Evolutionary conservation across 2,329 filamentous ascomycete species (phyloP), one percentile per base, ranked within the genome.

Genomic region (Pseudodiploospora longispora): DNA sequence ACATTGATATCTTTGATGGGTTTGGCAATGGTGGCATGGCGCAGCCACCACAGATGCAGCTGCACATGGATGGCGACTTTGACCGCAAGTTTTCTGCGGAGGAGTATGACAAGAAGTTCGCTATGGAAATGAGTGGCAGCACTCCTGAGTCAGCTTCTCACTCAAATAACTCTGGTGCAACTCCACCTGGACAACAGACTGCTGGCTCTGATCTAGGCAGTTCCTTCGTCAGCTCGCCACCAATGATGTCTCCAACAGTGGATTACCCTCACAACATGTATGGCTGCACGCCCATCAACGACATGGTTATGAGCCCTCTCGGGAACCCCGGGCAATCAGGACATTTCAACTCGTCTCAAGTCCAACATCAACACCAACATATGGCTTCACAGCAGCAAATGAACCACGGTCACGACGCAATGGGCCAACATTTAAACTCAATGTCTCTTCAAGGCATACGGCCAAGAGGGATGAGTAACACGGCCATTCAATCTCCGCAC

Each of bases 1-100:
- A 68, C 46, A 69, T 82, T 7, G 80, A 83, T 44, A 77, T 83
- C 6, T 83, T 83, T 46, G 80, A 83, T 52, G 80, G 79, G 4
- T 83, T 82, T 43, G 80, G 79, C 40, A 81, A 71, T 46, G 75
- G 72, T 4, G 78, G 78, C 27, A 80, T 83, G 69, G 77, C 70
- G 2, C 74, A 78, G 47, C 69, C 73, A 9, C 49, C 57, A 1
- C 64, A 62, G 49, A 63, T 68, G 56, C 60, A 61, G 38, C 65
- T 72, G 52, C 57, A 70, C 36, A 66, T 72, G 39, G 70, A 76
- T 27, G 57, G 59, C 44, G 74, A 78, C 28, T 72, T 69, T 35
- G 70, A 69, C 32, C 65, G 62, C 51, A 72, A 72, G 50, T 70
- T 64, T 36, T 53, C 67, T 2, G 61, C 71, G 10, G 62, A 72